These are phyloP conservation scores for Phytophthora pinifolia DNA, from an alignment of 352 stramenopile species.

Conservation along the genomic window DNA sequence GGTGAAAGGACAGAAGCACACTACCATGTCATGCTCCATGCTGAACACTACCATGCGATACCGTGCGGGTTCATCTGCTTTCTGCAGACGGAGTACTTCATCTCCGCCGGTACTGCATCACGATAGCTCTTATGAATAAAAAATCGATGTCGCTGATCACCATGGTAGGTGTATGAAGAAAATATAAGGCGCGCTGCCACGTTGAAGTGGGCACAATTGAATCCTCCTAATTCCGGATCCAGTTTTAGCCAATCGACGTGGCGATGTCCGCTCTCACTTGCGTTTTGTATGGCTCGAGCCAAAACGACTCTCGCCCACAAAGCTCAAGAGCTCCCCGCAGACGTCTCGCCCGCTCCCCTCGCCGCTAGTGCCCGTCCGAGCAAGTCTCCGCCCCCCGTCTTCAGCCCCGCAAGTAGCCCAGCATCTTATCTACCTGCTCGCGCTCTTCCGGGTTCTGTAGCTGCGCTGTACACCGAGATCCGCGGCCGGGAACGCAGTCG, in stretches of 20 bases:
- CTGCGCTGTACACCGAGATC: constrained; percentile 16
- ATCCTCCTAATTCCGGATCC: not conserved
- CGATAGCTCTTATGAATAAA: too few relatives aligned
- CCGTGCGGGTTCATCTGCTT: too few relatives aligned
- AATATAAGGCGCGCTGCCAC: too few relatives aligned
- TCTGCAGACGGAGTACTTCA: too few relatives aligned
- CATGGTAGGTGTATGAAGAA: too few relatives aligned
- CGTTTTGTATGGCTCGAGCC: constrained; percentile 12
- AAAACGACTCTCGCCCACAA: constrained; percentile 25
- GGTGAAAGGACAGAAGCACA: too few relatives aligned
- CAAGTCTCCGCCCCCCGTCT: not conserved
- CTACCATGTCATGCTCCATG: too few relatives aligned
- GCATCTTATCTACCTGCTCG: not conserved
- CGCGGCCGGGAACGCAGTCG: constrained; percentile 2
- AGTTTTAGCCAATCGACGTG: constrained; percentile 23
- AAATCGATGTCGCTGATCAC: too few relatives aligned
- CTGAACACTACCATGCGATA: too few relatives aligned
- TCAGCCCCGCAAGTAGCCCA: not conserved
- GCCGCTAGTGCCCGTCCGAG: not conserved
- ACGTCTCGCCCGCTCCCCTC: not conserved
- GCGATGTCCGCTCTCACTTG: constrained; percentile 2
- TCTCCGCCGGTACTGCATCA: too few relatives aligned
- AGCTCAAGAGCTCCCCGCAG: constrained; percentile 15
- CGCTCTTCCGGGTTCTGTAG: constrained; percentile 7
- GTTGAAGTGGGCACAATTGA: too few relatives aligned